A percentile compares a stretch with the other conserved stretches of the same genome.
phyloP scores from a whole-genome alignment of 108 stramenopile species.

The Discostella pseudostelligera region DNA sequence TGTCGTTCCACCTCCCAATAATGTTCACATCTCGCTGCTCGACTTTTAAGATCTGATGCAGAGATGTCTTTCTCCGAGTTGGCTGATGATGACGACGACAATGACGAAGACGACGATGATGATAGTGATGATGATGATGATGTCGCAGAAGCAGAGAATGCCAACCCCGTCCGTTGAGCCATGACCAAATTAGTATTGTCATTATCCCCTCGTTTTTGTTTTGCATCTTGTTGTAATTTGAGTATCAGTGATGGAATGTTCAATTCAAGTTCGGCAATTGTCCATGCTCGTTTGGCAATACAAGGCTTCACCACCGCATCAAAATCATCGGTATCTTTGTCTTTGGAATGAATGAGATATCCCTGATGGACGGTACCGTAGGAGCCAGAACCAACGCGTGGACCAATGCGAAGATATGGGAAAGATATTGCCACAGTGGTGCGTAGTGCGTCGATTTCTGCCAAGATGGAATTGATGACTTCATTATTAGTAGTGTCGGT shows the following conservation, averaged over 20 bases:
- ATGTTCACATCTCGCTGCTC: conserved; percentile 54
- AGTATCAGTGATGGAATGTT: not conserved
- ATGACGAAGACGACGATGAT: no score
- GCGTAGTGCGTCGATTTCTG: not conserved
- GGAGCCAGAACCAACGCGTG: conserved; percentile 58
- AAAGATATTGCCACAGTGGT: not conserved
- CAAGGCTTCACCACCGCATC: conserved; percentile 13
- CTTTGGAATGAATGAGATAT: conserved; percentile 17
- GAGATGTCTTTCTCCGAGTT: conserved; percentile 1
- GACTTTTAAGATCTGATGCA: conserved; percentile 34
- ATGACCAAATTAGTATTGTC: not conserved
- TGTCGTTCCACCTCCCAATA: conserved; percentile 77
- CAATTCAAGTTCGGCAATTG: conserved; percentile 41
- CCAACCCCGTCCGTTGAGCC: conserved; percentile 16
- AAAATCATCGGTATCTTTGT: no score
- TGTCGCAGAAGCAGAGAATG: conserved; percentile 15
- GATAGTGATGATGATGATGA: no score
- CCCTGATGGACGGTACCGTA: conserved; percentile 74
- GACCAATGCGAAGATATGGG: conserved; percentile 28
- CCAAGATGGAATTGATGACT: conserved; percentile 3
- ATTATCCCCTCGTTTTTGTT: conserved; percentile 2
- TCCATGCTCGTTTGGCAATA: conserved; percentile 74
- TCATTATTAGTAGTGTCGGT: not conserved
- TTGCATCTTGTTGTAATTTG: conserved; percentile 2
- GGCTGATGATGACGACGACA: not conserved